Evolutionary conservation across 148 eudicot species (phyloP).

Genomic region (Agrostemma githago): DNA sequence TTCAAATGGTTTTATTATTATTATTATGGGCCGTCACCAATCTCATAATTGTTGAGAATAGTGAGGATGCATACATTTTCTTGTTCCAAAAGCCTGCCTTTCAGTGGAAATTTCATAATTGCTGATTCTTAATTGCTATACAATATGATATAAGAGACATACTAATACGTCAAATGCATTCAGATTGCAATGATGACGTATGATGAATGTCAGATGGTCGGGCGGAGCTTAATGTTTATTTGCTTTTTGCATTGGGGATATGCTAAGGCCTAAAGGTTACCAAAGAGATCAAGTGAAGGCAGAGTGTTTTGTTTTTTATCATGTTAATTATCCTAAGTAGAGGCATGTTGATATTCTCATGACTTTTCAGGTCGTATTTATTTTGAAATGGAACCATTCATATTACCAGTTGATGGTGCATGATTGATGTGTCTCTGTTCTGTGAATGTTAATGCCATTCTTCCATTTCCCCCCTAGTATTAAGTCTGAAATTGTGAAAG

Average conservation of each 20-base stretch:
- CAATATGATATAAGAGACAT: constrained; percentile 26
- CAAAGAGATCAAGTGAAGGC: constrained; percentile 38
- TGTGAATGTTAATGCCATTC: background rate
- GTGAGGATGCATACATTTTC: background rate
- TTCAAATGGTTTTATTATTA: background rate
- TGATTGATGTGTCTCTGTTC: background rate
- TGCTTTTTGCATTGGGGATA: constrained; percentile 51
- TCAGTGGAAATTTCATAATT: constrained; percentile 1
- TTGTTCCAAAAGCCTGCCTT: background rate
- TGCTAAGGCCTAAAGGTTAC: constrained; percentile 45
- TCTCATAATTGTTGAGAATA: background rate
- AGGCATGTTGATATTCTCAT: constrained; percentile 1
- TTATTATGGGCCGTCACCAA: background rate
- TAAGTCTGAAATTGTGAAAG: background rate
- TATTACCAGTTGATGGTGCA: background rate
- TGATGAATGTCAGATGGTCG: constrained; percentile 54
- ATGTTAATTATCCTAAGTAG: constrained; percentile 19
- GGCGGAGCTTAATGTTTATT: constrained; percentile 46
- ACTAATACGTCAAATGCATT: constrained; percentile 54
- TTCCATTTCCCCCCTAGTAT: background rate
- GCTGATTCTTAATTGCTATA: constrained; percentile 4
- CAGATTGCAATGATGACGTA: constrained; percentile 82
- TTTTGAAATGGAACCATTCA: background rate
- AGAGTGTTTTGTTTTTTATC: constrained; percentile 10
- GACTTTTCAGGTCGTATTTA: constrained; percentile 11